Evolutionary conservation across 2,329 filamentous ascomycete species (phyloP).

Genomic region (Scedosporium boydii): DNA sequence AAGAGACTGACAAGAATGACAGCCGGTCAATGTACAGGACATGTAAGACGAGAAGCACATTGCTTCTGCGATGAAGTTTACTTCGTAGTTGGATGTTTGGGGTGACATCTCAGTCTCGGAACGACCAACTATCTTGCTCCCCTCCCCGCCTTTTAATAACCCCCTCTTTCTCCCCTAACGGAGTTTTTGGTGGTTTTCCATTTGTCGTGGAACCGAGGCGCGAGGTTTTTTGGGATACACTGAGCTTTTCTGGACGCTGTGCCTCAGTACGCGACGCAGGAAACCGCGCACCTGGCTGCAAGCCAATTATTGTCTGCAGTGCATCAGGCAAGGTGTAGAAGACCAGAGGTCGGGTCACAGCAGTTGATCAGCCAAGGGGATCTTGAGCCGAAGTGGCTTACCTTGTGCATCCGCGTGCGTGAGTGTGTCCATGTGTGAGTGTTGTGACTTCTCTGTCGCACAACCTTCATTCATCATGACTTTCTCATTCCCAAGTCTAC

Average conservation of each 20-base stretch:
- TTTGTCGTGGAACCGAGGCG: background rate
- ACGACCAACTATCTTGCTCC: background rate
- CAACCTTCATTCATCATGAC: background rate
- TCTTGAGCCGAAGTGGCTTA: background rate
- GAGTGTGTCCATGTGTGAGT: background rate
- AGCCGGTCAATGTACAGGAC: background rate
- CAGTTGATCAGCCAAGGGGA: background rate
- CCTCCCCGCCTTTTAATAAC: background rate
- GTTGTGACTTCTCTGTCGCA: background rate
- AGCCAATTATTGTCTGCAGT: background rate
- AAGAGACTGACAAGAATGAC: background rate
- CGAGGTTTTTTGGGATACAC: background rate
- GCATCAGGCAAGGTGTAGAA: background rate
- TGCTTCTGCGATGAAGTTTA: background rate
- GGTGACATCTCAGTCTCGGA: background rate
- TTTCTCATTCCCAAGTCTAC: background rate
- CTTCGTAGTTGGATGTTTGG: background rate
- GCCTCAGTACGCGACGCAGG: background rate
- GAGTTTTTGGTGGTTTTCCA: background rate
- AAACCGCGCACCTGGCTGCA: slow-evolving; percentile 1
- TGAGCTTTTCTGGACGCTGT: background rate
- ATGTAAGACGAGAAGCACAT: background rate
- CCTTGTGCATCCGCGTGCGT: background rate
- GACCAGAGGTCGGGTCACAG: background rate
- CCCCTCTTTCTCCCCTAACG: too few relatives aligned